Conservation (phyloP, 1,139 yeast species). For the Sugiyamaella xylanicola region DNA sequence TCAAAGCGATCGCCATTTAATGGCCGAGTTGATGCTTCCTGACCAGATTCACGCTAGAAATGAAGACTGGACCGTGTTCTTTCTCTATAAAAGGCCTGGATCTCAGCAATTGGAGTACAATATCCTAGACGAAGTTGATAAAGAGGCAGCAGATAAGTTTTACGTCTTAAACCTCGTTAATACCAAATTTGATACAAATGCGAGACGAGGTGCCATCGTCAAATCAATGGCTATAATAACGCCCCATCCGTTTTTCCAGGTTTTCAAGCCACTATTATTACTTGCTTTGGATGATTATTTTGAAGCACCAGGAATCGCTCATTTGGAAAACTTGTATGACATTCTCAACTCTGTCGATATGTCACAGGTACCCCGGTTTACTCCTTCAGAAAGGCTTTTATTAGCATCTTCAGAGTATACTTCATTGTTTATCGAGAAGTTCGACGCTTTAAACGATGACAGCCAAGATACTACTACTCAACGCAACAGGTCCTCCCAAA, state of each 20-base stretch:
- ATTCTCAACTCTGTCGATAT: slow-evolving; percentile 45
- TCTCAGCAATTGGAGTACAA: slow-evolving; percentile 36
- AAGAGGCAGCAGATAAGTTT: slow-evolving; percentile 47
- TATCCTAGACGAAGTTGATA: slow-evolving; percentile 33
- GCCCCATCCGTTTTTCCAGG: slow-evolving; percentile 54
- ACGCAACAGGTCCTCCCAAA: background rate
- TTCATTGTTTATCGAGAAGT: slow-evolving; percentile 39
- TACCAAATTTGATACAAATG: slow-evolving; percentile 51
- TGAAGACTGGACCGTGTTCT: slow-evolving; percentile 63
- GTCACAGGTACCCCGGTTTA: slow-evolving; percentile 38
- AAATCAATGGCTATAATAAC: slow-evolving; percentile 60
- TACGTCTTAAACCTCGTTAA: slow-evolving; percentile 60
- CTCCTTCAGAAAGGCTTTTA: slow-evolving; percentile 39
- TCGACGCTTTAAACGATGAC: slow-evolving; percentile 27
- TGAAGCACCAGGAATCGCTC: slow-evolving; percentile 32
- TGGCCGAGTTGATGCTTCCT: slow-evolving; percentile 65
- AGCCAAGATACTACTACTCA: slow-evolving; percentile 6
- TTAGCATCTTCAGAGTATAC: slow-evolving; percentile 38
- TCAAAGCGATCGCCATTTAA: slow-evolving; percentile 47
- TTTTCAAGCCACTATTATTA: slow-evolving; percentile 59
- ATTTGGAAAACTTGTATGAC: slow-evolving; percentile 43
- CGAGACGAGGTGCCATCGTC: slow-evolving; percentile 58
- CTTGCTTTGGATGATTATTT: slow-evolving; percentile 54
- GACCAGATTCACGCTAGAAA: slow-evolving; percentile 63
- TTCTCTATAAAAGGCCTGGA: slow-evolving; percentile 46